Base-by-base conservation (phyloP, 2,329 filamentous ascomycete species). In the Coniochaeta ligniaria region DNA sequence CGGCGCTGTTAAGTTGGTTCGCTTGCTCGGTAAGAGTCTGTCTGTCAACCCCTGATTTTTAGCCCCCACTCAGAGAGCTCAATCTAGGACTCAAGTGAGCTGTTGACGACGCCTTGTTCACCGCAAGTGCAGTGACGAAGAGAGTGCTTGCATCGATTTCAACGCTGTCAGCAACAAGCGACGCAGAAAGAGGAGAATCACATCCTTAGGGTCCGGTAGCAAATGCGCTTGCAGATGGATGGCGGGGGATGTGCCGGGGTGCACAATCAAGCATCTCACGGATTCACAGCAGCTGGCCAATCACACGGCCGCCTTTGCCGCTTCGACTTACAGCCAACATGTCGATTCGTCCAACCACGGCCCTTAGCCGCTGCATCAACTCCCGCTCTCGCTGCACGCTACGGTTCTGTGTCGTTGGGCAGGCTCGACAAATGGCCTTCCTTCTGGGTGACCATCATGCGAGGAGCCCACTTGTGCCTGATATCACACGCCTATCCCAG, bases 291-390 rank as follows among this genome's bases (percentile, higher is more conserved):
- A 11, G 35, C 22, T 31, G 38, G 50, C 67, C 67, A 69, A 69
- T 68, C 47, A 54, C 17, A 28, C 26, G 1, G 12, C 41, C 7
- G 50, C 60, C 72, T 77, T 79, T 67, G 43, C 64, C 67, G 67
- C 67, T 63, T 76, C 69, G 67, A 62, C 64, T 67, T 67, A 70
- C 63, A 66, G 68, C 63, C 64, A 66, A 69, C 70, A 73, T 68
- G 60, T 59, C 60, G 62, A 43, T 62, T 62, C 63, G 63, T 68
- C 78, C 79, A 81, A 81, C 75, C 76, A 79, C 67, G 67, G 59
- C 52, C 56, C 66, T 52, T 61, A 60, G 63, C 62, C 60, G 61
- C 63, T 62, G 58, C 60, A 61, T 47, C 60, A 66, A 57, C 67
- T 67, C 66, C 67, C 65, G 65, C 61, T 62, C 33, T 57, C 60